phyloP scores from a whole-genome alignment of 139 green algal genomes.

The Trebouxia sp. region DNA sequence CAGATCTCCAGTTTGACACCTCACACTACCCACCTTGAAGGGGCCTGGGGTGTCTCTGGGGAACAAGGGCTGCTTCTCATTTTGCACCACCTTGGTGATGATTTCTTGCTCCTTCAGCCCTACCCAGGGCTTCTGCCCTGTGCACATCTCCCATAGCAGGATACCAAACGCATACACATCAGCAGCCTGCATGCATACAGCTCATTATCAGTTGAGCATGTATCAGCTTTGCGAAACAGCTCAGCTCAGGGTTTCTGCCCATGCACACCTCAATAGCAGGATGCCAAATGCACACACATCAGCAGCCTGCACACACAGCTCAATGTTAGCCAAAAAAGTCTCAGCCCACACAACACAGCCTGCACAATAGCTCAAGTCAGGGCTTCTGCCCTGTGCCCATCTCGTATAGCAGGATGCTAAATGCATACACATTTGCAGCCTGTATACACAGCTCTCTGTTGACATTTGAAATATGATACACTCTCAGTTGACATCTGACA shows the following conservation, averaged over 20 bases:
- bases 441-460: too few species aligned
- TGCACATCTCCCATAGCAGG: slow-evolving; percentile 49
- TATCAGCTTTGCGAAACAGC: too few species aligned
- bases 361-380: too few species aligned
- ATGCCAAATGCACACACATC: neutral
- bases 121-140: slow-evolving; percentile 41
- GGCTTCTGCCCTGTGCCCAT: too few species aligned
- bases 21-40: slow-evolving; percentile 24
- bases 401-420: too few species aligned
- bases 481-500: too few species aligned
- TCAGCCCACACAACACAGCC: too few species aligned
- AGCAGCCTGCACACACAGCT: neutral
- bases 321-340: too few species aligned
- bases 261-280: neutral
- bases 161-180: slow-evolving; percentile 36
- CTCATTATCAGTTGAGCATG: neutral
- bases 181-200: neutral
- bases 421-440: too few species aligned
- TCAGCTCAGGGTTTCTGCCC: too few species aligned
- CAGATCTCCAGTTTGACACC: too few species aligned
- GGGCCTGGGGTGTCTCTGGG: slow-evolving; percentile 10
- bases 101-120: neutral
- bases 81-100: slow-evolving; percentile 14
- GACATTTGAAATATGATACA: too few species aligned
- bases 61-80: slow-evolving; percentile 12